Evolutionary conservation across 139 green algal genomes (phyloP), one percentile per base, ranked within the genome.

Genomic region (Chlorella sp.): DNA sequence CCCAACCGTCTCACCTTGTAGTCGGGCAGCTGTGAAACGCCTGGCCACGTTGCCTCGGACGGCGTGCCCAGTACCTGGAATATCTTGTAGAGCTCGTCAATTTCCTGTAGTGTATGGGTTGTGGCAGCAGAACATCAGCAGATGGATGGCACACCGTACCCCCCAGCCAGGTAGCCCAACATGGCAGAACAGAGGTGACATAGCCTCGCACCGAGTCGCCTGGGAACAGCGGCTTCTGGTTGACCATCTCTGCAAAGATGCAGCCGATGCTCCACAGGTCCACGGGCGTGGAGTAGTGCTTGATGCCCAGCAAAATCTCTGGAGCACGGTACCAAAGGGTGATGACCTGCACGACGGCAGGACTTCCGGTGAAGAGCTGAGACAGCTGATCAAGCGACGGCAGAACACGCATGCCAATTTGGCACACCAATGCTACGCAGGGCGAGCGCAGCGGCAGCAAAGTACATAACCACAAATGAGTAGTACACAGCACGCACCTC

Each of bases 261-360:
- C 97, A 99, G 64, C 96, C 97, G 36, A 98, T 95, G 81, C 90
- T 96, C 97, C 97, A 99, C 17, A 99, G 92, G 86, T 99, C 97
- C n/a, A 99, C 97, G 0, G 96, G 95, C 7, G 94, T 98, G 51
- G 91, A 94, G 92, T 99, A 99, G 48, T 95, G 94, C 73, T 95
- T 97, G 75, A 89, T 88, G n/a, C 97, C 97, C 60, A 99, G 91
- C 84, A 99, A 90, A 87, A 99, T 98, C 90, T 99, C 97, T 4
- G 97, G 97, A 26, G 97, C 95, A 9, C 97, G 93, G 89, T 99
- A 99, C 97, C 97, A 99, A 36, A 99, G 89, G 13, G 97, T 99
- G 58, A 98, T 96, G n/a, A 99, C 96, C 91, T 96, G 90, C 73
- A 88, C 6, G n/a, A 78, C 22, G 41, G 17, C n/a, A 8, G 9